Evolutionary conservation across 306 rosid genomes (phyloP).

Genomic region (Oemleria cerasiformis): DNA sequence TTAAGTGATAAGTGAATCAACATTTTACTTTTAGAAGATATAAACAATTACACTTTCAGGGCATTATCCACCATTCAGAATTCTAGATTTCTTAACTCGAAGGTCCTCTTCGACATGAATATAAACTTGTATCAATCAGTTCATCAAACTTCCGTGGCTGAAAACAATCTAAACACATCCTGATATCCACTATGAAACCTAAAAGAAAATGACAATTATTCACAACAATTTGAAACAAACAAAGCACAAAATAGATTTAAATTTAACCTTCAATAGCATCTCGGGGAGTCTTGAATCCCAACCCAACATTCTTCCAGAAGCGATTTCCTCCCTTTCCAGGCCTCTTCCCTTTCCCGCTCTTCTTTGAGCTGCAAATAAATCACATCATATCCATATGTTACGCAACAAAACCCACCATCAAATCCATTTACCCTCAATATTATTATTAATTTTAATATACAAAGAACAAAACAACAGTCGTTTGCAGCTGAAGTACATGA

Average conservation of each 20-base stretch:
- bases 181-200: no score
- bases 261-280: conserved; percentile 54
- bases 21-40: background rate
- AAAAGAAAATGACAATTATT: background rate
- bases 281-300: conserved; percentile 66
- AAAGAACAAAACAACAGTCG: background rate
- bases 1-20: no score
- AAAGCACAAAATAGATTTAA: background rate
- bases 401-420: background rate
- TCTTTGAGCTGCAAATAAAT: conserved; percentile 45
- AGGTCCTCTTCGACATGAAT: background rate
- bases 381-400: background rate
- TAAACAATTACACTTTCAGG: background rate
- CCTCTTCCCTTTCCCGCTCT: conserved; percentile 57
- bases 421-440: background rate
- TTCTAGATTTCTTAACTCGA: background rate
- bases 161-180: no score
- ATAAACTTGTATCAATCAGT: background rate
- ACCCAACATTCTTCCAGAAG: conserved; percentile 54
- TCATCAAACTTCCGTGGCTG: background rate
- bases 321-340: conserved; percentile 69
- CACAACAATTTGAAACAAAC: background rate
- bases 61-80: background rate
- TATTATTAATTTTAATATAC: background rate
- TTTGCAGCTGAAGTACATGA: background rate